These are phyloP conservation scores for Gossypium anomalum DNA, from an alignment of 345 rosid species.

Conservation along the genomic window DNA sequence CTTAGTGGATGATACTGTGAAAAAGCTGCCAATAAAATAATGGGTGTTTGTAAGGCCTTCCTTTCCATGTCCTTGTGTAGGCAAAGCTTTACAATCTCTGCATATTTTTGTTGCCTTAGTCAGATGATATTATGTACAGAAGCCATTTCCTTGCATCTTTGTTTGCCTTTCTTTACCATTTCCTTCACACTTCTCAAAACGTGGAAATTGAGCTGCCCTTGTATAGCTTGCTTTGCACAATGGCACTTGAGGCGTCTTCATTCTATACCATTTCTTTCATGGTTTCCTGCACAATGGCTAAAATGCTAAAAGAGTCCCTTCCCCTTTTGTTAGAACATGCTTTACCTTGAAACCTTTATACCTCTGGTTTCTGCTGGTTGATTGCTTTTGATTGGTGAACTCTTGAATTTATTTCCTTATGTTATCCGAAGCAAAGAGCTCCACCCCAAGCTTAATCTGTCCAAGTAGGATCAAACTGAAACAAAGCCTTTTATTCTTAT, in stretches of 20 bases:
- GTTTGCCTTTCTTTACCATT: too few relatives aligned
- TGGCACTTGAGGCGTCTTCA: not conserved
- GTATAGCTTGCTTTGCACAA: not conserved
- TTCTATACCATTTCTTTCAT: not conserved
- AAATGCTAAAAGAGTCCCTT: too few relatives aligned
- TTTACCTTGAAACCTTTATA: constrained; percentile 54
- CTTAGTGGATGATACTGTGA: not conserved
- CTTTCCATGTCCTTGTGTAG: not conserved
- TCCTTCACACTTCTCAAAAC: too few relatives aligned
- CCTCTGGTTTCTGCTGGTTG: constrained; percentile 30
- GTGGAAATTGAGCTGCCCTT: not conserved
- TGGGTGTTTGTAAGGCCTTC: not conserved
- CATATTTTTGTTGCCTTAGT: not conserved
- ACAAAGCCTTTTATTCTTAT: not conserved
- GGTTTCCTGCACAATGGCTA: too few relatives aligned
- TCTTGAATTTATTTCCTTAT: constrained; percentile 1
- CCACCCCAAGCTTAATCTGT: too few relatives aligned
- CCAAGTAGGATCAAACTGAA: not conserved
- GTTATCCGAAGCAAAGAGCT: not conserved
- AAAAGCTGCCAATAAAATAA: not conserved
- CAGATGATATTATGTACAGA: not conserved
- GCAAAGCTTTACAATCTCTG: not conserved
- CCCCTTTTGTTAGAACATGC: constrained; percentile 24
- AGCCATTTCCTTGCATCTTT: not conserved
- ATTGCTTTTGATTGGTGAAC: constrained; percentile 34